phyloP scores from a whole-genome alignment of 768 basidiomycete species.

The Mycena sanguinolenta region DNA sequence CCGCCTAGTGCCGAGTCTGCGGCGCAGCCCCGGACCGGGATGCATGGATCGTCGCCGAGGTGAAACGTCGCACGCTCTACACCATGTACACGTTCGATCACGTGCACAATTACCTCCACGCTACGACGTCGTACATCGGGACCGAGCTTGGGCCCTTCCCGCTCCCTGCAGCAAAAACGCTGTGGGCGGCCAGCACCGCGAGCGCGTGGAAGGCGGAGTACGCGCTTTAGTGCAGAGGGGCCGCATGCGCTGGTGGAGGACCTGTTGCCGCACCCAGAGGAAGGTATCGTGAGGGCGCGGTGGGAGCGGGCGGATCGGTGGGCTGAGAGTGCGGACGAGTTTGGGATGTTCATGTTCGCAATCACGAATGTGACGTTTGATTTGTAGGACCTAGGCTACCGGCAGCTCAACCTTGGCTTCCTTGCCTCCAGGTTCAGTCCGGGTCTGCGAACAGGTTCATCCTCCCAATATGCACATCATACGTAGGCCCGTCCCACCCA shows the following conservation, averaged over 20 bases:
- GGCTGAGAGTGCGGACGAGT: conserved; percentile 27
- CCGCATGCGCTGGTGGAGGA: conserved; percentile 16
- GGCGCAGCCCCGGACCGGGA: conserved; percentile 12
- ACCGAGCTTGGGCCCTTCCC: conserved; percentile 26
- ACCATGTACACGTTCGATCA: conserved; percentile 30
- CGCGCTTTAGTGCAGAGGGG: conserved; percentile 19
- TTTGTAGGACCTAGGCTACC: too few species aligned
- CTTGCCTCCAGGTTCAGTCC: too few species aligned
- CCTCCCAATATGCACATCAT: too few species aligned
- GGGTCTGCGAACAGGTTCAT: too few species aligned
- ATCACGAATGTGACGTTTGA: not conserved
- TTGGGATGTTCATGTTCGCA: conserved; percentile 32
- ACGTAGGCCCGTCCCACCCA: too few species aligned
- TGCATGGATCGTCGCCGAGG: conserved; percentile 27
- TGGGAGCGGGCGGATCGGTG: conserved; percentile 16
- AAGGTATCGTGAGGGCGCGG: conserved; percentile 1
- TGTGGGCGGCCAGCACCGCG: conserved; percentile 23
- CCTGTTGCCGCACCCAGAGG: conserved; percentile 20
- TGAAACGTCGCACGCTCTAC: conserved; percentile 30
- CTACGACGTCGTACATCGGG: conserved; percentile 23
- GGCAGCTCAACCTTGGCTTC: too few species aligned
- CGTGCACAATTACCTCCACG: conserved; percentile 11
- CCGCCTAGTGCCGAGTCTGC: not conserved
- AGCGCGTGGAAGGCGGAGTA: conserved; percentile 21
- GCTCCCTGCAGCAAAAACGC: not conserved